Evolutionary conservation across 2,329 filamentous ascomycete species (phyloP), one percentile per base, ranked within the genome.

Genomic region (Ceratocystiopsis minuta): DNA sequence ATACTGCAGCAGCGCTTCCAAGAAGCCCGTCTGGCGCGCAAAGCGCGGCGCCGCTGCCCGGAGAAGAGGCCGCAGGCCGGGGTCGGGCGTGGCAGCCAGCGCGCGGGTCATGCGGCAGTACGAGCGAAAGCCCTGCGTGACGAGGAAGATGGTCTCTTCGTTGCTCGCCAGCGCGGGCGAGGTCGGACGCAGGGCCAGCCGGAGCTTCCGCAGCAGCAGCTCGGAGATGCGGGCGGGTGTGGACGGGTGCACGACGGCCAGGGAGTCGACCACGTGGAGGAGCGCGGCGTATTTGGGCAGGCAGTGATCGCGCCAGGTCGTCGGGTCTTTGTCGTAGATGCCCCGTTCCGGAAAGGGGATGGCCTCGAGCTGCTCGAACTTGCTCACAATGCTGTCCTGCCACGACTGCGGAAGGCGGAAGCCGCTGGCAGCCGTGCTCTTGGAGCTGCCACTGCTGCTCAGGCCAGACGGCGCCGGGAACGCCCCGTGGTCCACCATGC

Each of bases 121-220:
- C 5, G 78, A 72, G 44, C 72, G 73, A 52, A 90, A 84, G 0
- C 81, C 83, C 49, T 77, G 76, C 11, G 80, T 81, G 44, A 79
- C 67, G 39, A 83, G 80, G 49, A 90, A 85, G 33, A 73, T 67
- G n/a, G 75, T 71, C 53, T 78, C 70, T 47, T 78, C 70, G 3
- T 71, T 73, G 2, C 68, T 45, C 16, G 42, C 46, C 65, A 40
- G 75, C 58, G 12, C 68, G 66, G 42, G 44, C 6, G 69, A 69
- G 2, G 72, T 73, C 9, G 75, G 73, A 16, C 72, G 64, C 37
- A 84, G 60, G 0, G 78, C 75, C 18, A 78, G 65, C 50, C 75
- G 73, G 34, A 84, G 57, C 52, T 81, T 81, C 43, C 70, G 65
- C 33, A 80, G 66, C 17, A 85, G 58, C 31, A 78, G 66, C 50